Percentiles rank a stretch among this genome's conserved stretches.
Conservation (phyloP, 257 asterid species). For the Plantago elongata region DNA sequence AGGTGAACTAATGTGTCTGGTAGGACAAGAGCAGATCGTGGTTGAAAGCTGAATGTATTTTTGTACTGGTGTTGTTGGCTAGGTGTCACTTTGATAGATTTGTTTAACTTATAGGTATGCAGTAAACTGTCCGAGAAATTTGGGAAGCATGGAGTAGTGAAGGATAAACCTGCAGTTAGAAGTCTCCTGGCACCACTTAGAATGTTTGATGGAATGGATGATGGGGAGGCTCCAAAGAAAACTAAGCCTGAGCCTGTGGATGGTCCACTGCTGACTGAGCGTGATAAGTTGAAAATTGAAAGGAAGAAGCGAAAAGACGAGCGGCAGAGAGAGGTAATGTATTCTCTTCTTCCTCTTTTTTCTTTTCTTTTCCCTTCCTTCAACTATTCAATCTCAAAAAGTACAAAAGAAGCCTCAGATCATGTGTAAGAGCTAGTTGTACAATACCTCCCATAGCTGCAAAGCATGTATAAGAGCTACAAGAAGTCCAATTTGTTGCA, state of each 20-base stretch:
- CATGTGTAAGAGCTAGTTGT: too few species aligned
- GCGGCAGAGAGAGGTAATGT: constrained; percentile 84
- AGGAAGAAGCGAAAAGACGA: constrained; percentile 97
- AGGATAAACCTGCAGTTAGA: constrained; percentile 84
- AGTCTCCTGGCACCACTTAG: constrained; percentile 87
- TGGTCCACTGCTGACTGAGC: constrained; percentile 93
- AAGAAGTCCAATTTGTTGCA: too few species aligned
- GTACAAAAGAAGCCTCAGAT: too few species aligned
- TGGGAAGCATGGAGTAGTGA: constrained; percentile 86
- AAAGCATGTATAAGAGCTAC: too few species aligned
- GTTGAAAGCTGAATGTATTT: not conserved
- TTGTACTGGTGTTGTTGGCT: not conserved
- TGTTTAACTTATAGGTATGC: constrained; percentile 47
- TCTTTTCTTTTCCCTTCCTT: too few species aligned
- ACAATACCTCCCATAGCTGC: too few species aligned
- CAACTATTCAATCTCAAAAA: too few species aligned
- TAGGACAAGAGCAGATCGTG: not conserved
- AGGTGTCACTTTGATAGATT: not conserved
- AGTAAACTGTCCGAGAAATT: constrained; percentile 74
- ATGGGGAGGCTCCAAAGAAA: constrained; percentile 73
- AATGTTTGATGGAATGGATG: constrained; percentile 98
- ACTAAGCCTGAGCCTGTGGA: constrained; percentile 93
- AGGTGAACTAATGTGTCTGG: too few species aligned
- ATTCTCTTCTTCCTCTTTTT: too few species aligned
- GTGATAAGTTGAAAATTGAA: constrained; percentile 88